phyloP scores from a whole-genome alignment of 495 filamentous ascomycete species.

The Trichoderma asperelloides region DNA sequence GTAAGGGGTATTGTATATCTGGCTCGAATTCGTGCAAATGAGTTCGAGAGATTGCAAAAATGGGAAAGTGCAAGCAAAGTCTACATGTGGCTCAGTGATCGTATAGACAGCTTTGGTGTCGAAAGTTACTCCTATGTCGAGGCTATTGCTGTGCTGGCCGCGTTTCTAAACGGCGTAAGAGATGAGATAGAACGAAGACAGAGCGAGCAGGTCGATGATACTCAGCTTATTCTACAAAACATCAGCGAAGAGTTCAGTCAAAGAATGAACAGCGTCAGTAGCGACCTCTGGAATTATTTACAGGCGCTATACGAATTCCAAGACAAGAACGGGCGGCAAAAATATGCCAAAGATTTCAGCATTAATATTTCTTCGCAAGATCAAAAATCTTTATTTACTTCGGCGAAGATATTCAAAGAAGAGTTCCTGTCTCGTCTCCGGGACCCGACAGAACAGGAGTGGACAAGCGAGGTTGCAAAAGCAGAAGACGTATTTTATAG shows the following conservation, averaged over 20 bases:
- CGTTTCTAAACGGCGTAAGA: not conserved
- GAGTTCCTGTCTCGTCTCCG: too few relatives aligned
- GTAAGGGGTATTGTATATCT: not conserved
- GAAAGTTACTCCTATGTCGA: not conserved
- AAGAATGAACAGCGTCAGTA: not conserved
- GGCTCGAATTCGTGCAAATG: not conserved
- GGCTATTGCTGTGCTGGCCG: not conserved
- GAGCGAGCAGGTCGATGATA: too few relatives aligned
- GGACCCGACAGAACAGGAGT: not conserved
- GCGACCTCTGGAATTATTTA: not conserved
- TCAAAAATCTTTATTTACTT: not conserved
- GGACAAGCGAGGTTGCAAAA: not conserved
- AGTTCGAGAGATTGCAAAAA: not conserved
- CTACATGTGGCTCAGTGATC: slow-evolving; percentile 4
- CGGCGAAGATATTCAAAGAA: not conserved
- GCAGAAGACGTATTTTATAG: not conserved
- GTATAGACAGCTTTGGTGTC: not conserved
- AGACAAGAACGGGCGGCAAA: not conserved
- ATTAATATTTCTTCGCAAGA: not conserved
- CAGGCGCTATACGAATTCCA: not conserved
- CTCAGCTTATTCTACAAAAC: too few relatives aligned
- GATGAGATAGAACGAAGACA: not conserved
- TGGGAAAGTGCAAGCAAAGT: not conserved
- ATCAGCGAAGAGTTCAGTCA: not conserved
- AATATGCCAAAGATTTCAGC: not conserved